phyloP scores from a whole-genome alignment of 805 yeast genomes.

The Clavispora santaluciae region DNA sequence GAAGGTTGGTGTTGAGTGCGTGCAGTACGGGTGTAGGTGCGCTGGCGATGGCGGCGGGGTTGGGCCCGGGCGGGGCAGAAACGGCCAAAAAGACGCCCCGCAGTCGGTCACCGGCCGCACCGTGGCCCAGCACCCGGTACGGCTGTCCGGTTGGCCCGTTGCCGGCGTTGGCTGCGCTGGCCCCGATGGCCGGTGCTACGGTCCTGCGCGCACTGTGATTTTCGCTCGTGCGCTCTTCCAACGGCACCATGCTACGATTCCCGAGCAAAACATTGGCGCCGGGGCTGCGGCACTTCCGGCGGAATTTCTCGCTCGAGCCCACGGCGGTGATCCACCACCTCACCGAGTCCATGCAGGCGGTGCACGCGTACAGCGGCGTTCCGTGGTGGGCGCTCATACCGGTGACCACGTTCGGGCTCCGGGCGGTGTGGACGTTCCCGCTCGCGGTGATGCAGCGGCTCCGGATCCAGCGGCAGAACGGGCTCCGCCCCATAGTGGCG shows the following conservation, averaged over 20 bases:
- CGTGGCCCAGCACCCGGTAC: no score
- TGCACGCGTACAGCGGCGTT: constrained; percentile 55
- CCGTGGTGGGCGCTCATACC: constrained; percentile 89
- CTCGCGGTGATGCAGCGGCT: constrained; percentile 68
- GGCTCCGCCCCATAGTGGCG: constrained; percentile 62
- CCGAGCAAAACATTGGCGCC: background rate
- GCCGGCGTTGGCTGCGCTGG: background rate
- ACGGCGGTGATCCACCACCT: constrained; percentile 26
- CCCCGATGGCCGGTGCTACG: background rate
- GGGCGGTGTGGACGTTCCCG: constrained; percentile 71
- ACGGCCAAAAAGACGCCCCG: no score
- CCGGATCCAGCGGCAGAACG: constrained; percentile 65
- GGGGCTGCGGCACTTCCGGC: background rate
- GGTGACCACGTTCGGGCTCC: constrained; percentile 56
- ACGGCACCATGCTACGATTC: constrained; percentile 1
- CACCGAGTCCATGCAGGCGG: constrained; percentile 37
- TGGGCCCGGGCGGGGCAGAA: no score
- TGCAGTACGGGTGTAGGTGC: background rate
- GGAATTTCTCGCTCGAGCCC: constrained; percentile 28
- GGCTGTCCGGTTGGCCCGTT: no score
- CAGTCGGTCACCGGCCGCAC: no score
- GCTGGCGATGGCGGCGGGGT: no score
- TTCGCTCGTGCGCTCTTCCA: background rate
- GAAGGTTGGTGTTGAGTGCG: background rate
- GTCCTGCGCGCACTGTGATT: background rate